Evolutionary conservation across 306 rosid species (phyloP).

Genomic region (Rosa chinensis): DNA sequence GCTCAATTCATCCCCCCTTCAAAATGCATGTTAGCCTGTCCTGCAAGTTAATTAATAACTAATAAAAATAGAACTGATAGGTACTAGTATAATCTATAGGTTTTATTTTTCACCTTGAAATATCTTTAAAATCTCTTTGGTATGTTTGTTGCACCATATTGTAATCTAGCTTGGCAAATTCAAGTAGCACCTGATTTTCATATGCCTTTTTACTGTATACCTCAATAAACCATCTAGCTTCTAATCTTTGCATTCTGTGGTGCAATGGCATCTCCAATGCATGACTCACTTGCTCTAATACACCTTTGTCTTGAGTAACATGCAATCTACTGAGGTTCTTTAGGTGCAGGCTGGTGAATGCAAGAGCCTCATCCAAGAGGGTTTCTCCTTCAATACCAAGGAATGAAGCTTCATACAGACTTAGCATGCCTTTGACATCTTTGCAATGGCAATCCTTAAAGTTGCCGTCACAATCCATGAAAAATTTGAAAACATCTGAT

Average conservation of each 20-base stretch:
- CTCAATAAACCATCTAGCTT: constrained; percentile 54
- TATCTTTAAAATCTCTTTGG: constrained; percentile 42
- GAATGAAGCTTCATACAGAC: constrained; percentile 56
- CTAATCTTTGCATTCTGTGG: constrained; percentile 41
- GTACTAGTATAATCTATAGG: not conserved
- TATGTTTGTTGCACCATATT: constrained; percentile 46
- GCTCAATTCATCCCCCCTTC: too few relatives aligned
- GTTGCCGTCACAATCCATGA: constrained; percentile 19
- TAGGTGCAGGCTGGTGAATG: constrained; percentile 34
- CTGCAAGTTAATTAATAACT: not conserved
- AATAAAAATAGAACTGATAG: not conserved
- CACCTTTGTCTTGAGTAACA: not conserved
- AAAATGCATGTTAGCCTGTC: not conserved
- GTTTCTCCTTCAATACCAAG: constrained; percentile 44
- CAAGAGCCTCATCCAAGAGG: constrained; percentile 51
- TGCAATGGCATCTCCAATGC: constrained; percentile 51
- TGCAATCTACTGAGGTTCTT: not conserved
- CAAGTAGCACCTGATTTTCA: constrained; percentile 32
- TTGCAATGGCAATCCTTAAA: constrained; percentile 10
- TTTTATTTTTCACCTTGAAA: constrained; percentile 33
- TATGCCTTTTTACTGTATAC: constrained; percentile 34
- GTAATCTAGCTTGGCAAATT: constrained; percentile 51
- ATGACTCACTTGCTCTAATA: constrained; percentile 35
- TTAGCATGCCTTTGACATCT: constrained; percentile 53
- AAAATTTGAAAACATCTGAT: constrained; percentile 47